Evolutionary conservation across 495 filamentous ascomycete genomes (phyloP).

Genomic region (Letharia lupina): DNA sequence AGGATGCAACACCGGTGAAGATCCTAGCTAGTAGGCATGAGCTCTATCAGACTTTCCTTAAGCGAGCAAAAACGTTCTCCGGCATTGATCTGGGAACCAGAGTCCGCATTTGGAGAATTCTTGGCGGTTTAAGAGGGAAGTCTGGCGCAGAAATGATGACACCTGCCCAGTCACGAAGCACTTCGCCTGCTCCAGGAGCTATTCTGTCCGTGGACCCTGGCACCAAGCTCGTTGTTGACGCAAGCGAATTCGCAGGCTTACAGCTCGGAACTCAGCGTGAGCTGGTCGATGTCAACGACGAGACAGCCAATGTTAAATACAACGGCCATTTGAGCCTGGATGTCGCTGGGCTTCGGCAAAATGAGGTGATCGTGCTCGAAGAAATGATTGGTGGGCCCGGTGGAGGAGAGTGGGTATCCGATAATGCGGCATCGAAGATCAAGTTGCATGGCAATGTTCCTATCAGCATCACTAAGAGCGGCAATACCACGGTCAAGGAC

Average conservation of each 20-base stretch:
- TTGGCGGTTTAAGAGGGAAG: slow-evolving; percentile 37
- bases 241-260: slow-evolving; percentile 59
- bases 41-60: slow-evolving; percentile 63
- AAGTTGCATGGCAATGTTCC: slow-evolving; percentile 33
- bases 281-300: slow-evolving; percentile 57
- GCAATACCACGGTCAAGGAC: slow-evolving; percentile 25
- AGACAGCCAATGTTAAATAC: slow-evolving; percentile 66
- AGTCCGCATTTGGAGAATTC: slow-evolving; percentile 70
- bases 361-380: slow-evolving; percentile 68
- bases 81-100: slow-evolving; percentile 60
- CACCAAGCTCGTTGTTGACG: slow-evolving; percentile 61
- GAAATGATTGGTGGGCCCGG: slow-evolving; percentile 52
- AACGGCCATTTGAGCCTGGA: slow-evolving; percentile 60
- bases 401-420: slow-evolving; percentile 57
- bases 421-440: slow-evolving; percentile 30
- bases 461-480: slow-evolving; percentile 33
- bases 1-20: slow-evolving; percentile 47
- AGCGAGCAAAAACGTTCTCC: slow-evolving; percentile 55
- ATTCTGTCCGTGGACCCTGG: slow-evolving; percentile 45
- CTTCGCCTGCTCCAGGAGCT: slow-evolving; percentile 40
- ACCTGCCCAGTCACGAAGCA: slow-evolving; percentile 49
- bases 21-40: slow-evolving; percentile 61
- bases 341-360: slow-evolving; percentile 55
- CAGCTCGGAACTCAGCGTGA: slow-evolving; percentile 62
- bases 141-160: slow-evolving; percentile 44